Evolutionary conservation across 2,329 filamentous ascomycete genomes (phyloP), one percentile per base, ranked within the genome.

Genomic region (Acrocalymma vagum): DNA sequence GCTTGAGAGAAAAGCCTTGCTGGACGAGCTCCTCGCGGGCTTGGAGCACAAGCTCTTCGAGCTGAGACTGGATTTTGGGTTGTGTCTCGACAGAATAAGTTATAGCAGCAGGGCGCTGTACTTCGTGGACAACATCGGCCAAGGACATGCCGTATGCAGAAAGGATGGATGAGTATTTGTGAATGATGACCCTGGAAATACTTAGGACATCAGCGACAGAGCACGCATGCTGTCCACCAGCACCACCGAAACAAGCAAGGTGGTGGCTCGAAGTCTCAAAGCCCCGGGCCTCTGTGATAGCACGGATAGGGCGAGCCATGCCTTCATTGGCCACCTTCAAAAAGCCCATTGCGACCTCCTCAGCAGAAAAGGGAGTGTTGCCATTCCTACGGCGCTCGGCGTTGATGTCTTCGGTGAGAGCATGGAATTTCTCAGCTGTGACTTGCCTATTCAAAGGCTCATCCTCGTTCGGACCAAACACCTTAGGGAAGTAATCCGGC

Each of bases 91-190:
- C 79, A 4, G 86, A 86, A 61, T 90, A 87, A 60, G 10, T 20
- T n/a, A 20, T 18, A 20, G 27, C 28, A 6, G 28, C 23, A 15
- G 28, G 37, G 5, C 35, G 16, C 22, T 40, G 29, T 14, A 28
- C 51, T 48, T 76, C 72, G 6, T 72, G 66, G 1, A 76, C 72
- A 1, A 77, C 66, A 18, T 95, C 91, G 51, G 95, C 88, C 0
- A 95, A 72, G 1, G 89, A 88, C 87, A 95, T 92, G 9, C 90
- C 90, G 55, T 95, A 95, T 0, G 90, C 90, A 1, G 89, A 94
- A 1, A 95, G 76, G 1, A 95, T 87, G 0, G 88, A 93, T 0
- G 89, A 94, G 66, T 94, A 93, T 33, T 86, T 78, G 67, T 95
- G 90, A 4, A 95, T 79, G 6, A 95, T 75, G 16, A 94, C 90